A percentile compares a stretch with the other conserved stretches of the same genome.
phyloP scores from a whole-genome alignment of 1,284 basidiomycete species.

The Fereydounia khargensis region DNA sequence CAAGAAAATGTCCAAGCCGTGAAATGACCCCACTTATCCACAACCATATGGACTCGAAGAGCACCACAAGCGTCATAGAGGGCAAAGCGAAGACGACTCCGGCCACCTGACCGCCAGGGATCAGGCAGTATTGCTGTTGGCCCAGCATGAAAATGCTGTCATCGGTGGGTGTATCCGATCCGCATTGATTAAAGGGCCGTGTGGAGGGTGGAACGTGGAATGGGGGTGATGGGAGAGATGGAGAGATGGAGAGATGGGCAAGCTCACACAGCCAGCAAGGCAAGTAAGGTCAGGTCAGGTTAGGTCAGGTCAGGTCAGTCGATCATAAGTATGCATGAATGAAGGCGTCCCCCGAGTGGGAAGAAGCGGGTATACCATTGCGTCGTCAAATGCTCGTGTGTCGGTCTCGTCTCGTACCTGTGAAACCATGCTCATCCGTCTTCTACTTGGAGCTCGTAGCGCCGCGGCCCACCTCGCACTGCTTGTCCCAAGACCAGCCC shows the following conservation, averaged over 20 bases:
- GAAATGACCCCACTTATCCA: too few species aligned
- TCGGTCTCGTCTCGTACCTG: background rate
- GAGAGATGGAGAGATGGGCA: background rate
- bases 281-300: background rate
- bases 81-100: background rate
- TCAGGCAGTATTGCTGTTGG: slow-evolving; percentile 29
- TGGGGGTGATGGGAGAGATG: background rate
- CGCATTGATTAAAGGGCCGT: slow-evolving; percentile 48
- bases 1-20: too few species aligned
- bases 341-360: background rate
- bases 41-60: too few species aligned
- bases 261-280: background rate
- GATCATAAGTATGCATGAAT: background rate
- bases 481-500: slow-evolving; percentile 39
- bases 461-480: slow-evolving; percentile 38
- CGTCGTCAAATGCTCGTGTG: background rate
- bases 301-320: background rate
- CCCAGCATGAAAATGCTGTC: slow-evolving; percentile 50
- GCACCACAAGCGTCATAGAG: background rate
- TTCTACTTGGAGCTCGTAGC: slow-evolving; percentile 31
- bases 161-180: slow-evolving; percentile 18
- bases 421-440: background rate
- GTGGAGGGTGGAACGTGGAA: background rate
- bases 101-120: too few species aligned
- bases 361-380: background rate